phyloP scores from a whole-genome alignment of 345 rosid genomes.

The Heritiera littoralis region DNA sequence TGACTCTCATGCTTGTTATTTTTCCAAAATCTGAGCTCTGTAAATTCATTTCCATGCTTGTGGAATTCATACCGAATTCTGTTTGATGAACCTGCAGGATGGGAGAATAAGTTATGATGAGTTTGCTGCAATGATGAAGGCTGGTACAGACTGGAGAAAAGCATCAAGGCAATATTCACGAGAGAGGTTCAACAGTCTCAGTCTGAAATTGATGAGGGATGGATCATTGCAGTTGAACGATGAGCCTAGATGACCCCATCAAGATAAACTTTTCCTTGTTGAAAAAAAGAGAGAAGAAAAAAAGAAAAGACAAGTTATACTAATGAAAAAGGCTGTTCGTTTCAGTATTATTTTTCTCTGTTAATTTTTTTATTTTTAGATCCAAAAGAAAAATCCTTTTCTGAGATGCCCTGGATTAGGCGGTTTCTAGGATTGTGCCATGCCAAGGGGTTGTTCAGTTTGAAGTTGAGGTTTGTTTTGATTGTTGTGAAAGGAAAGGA shows the following conservation, averaged over 20 bases:
- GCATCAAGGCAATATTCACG: constrained; percentile 95
- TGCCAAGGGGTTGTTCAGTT: not conserved
- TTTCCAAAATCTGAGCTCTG: not conserved
- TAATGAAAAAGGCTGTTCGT: not conserved
- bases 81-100: constrained; percentile 49
- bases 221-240: constrained; percentile 60
- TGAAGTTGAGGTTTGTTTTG: not conserved
- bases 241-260: constrained; percentile 33
- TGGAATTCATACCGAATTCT: not conserved
- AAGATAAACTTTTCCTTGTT: constrained; percentile 10
- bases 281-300: not conserved
- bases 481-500: no score
- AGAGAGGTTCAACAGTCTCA: constrained; percentile 85
- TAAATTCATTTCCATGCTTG: not conserved
- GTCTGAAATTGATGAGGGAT: constrained; percentile 75
- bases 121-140: constrained; percentile 92
- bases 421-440: not conserved
- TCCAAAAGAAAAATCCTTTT: not conserved
- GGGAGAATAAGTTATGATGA: constrained; percentile 89
- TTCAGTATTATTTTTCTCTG: not conserved
- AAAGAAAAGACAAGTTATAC: not conserved
- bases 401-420: not conserved
- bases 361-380: not conserved
- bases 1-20: not conserved
- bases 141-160: constrained; percentile 97